These are phyloP conservation scores for Naganishia onofrii DNA, from an alignment of 768 basidiomycete species.

Conservation along the genomic window DNA sequence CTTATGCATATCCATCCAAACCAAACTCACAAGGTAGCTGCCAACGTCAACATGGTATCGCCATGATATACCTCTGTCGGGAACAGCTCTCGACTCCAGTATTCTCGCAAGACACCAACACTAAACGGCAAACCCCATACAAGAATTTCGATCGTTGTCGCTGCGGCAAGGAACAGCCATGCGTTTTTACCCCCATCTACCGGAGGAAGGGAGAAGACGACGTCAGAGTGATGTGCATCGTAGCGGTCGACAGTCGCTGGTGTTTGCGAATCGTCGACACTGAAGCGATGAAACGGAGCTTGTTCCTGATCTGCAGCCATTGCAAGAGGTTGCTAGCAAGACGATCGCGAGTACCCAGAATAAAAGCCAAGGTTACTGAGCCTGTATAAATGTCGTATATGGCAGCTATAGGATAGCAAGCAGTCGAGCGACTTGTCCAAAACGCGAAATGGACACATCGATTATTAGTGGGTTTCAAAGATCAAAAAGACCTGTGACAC, in stretches of 20 bases:
- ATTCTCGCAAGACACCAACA: conserved; percentile 45
- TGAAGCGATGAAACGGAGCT: conserved; percentile 8
- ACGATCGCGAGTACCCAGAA: background rate
- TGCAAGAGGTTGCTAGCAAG: background rate
- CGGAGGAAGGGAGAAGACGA: conserved; percentile 28
- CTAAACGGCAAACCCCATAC: conserved; percentile 48
- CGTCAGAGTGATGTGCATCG: background rate
- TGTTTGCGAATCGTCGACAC: conserved; percentile 11
- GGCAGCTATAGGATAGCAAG: no score
- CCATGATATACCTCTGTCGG: conserved; percentile 33
- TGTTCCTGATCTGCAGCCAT: conserved; percentile 9
- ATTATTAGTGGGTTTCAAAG: background rate
- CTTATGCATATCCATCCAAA: background rate
- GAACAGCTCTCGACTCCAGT: conserved; percentile 43
- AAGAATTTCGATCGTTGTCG: conserved; percentile 41
- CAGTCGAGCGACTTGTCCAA: no score
- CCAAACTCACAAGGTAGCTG: conserved; percentile 38
- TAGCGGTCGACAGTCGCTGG: background rate
- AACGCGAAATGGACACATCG: no score
- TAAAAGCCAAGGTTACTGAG: no score
- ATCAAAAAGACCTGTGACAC: background rate
- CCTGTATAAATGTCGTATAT: no score
- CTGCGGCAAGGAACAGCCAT: conserved; percentile 43
- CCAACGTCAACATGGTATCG: conserved; percentile 39
- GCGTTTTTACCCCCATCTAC: conserved; percentile 40